Base-by-base conservation (phyloP, 805 yeast genomes). In the Cephaloascus fragrans region DNA sequence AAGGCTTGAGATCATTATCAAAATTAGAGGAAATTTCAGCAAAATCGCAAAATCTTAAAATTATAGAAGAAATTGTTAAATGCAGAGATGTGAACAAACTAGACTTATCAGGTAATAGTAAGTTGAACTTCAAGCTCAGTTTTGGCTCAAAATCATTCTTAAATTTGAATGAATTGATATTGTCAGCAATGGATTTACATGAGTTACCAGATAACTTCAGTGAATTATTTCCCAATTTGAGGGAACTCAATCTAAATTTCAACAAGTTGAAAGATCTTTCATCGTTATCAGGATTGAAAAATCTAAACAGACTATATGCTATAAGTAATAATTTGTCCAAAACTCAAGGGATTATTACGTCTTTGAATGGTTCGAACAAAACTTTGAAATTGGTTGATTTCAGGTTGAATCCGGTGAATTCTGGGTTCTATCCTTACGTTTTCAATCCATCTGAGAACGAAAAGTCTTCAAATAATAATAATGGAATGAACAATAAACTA, bases 351-450 rank as follows among this genome's bases (percentile, higher is more conserved):
- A 44, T 69, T 2, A 44, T 73, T 8, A 46, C 50, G 3, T 54
- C 63, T 2, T 44, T 62, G 23, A 46, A 56, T 3, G 56, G 55
- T 0, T 46, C 59, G 0, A 49, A 76, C 34, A 38, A 42, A 3
- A 47, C 56, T 3, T 47, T 75, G 44, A 55, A 50, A 40, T 53
- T 61, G 6, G 47, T 75, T 15, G 81, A 75, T 48, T 40, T 73
- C 36, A 56, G 80, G 29, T 64, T 73, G 39, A 75, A 75, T 44
- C 71, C 75, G 14, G 42, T 72, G 19, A 73, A 67, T 33, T 53
- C 58, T 34, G 67, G 62, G 9, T 57, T 69, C 37, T 73, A 75
- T 48, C 77, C 81, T 1, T 73, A 64, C 46, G 75, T 75, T 2
- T 74, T 75, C 51, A 68, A 66, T 43, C 71, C 72, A 3, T 61